Evolutionary conservation across 2,329 filamentous ascomycete genomes (phyloP), one percentile per base, ranked within the genome.

Genomic region (Aspergillus sp.): DNA sequence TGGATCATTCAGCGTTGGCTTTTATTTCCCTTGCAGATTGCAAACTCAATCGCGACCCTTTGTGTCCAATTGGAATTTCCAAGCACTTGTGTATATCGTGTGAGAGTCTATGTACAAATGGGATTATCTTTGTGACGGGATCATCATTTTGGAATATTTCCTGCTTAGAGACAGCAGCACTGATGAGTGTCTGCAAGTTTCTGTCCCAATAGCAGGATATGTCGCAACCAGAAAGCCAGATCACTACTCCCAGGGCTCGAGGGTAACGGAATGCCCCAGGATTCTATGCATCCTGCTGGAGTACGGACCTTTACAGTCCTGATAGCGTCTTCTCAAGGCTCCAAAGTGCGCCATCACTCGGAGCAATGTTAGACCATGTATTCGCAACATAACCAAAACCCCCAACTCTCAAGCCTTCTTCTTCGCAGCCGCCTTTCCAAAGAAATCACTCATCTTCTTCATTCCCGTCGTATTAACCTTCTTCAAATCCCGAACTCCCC

Each of bases 381-480:
- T 2, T 49, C 15, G 3, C 25, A 32, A 23, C 5, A 19, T 19
- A 36, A 23, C 44, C 32, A 21, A 32, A 19, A 11, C 13, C 4
- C 36, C 4, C 21, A 32, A 25, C 13, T 50, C 70, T 68, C 32
- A 75, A 38, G 71, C 59, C 56, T 75, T 75, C 63, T 76, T 76
- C 62, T 74, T 72, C 10, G 67, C 48, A 27, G 74, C 67, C 27
- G 74, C 71, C 78, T 94, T 96, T 62, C 87, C 87, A 76, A 99
- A 99, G 78, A 99, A 99, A 63, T 88, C 86, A 73, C 91, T 96
- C 85, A 99, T 85, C 81, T 98, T 99, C 84, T 90, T 95, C 95
- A 99, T 99, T 1, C 95, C 95, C 21, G 79, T 86, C 0, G 90
- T 93, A 77, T 98, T 90, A 51, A 93, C 94, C 79, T 98, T 99